Evolutionary conservation across 2,329 filamentous ascomycete genomes (phyloP), one percentile per base, ranked within the genome.

Genomic region (Trichoderma aggressivum): DNA sequence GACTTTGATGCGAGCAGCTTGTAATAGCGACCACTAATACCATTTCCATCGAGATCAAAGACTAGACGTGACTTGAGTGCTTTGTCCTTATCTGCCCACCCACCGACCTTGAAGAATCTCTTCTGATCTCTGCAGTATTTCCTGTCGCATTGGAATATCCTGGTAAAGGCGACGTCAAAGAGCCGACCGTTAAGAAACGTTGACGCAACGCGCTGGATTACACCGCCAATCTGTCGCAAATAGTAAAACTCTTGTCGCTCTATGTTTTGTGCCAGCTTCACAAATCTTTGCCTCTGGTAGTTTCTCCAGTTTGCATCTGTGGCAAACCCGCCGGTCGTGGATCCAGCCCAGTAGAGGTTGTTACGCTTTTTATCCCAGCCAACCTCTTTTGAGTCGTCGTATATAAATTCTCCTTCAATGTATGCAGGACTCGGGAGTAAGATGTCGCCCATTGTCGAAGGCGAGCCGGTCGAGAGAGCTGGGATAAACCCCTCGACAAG

Each of bases 281-380:
- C 80, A 71, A 85, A 82, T 72, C 85, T 76, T 74, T 88, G 85
- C 1, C 87, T 82, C 24, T 89, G 87, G 53, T 80, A 83, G 1
- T 77, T 63, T 1, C 72, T 73, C 85, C 85, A 87, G 0, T 75
- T 69, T 2, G 77, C 73, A 11, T 78, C 75, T 0, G 73, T 72
- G 0, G 77, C 79, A 50, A 79, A 83, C 0, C 82, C 86, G 3
- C 87, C 88, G 0, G 87, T 88, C 0, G 82, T 87, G 0, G 84
- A 87, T 0, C 88, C 88, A 0, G 84, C 83, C 88, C 88, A 90
- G 75, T 89, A 89, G 0, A 89, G 75, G 3, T 82, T 83, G 43
- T 85, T 83, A 1, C 73, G 74, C 74, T 90, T 90, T 7, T 79
- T 60, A 0, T 84, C 76, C 86, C 87, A 90, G 0, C 78, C 75